Evolutionary conservation across 2,329 filamentous ascomycete species (phyloP), one percentile per base, ranked within the genome.

Genomic region (Stenocarpella maydis): DNA sequence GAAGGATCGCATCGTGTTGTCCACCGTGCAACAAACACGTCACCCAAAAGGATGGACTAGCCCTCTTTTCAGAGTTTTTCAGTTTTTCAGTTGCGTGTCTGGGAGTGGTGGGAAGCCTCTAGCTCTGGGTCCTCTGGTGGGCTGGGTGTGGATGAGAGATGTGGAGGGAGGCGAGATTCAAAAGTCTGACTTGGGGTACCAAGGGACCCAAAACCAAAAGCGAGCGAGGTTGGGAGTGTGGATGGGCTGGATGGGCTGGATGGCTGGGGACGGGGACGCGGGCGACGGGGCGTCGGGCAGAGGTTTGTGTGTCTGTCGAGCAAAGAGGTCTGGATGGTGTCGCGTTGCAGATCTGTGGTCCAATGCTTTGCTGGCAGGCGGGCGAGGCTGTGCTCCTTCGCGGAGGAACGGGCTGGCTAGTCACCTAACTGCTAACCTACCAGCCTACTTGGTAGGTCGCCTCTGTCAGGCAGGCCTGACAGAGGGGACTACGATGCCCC

Each of bases 321-420:
- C 39, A 39, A 60, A 39, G 39, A 19, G n/a, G 49, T 10, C n/a
- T 45, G 55, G 15, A 60, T 47, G 24, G 58, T 37, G 43, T 24
- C 58, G 43, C 28, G 58, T n/a, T 49, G 58, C 58, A 37, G 58
- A 63, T 63, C 58, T 49, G 58, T 45, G 58, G 19, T 63, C 41
- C 58, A 34, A 24, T 34, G 58, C 28, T 63, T 28, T 49, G 58
- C 41, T 63, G 58, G 58, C 58, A 63, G 47, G 58, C 58, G 28
- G n/a, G 58, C 41, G 58, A 63, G 58, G 58, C 58, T 63, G 58
- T 63, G 43, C 58, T 49, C 43, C 43, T 61, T 31, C 24, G 17
- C 39, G 39, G 37, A 28, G 24, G 26, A 34, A 10, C 34, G 37
- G 54, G 39, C 54, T 60, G 39, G 45, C 54, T 60, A 45, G 39